Conservation (phyloP, 768 basidiomycete species). For the Dacryopinax primogenitus region DNA sequence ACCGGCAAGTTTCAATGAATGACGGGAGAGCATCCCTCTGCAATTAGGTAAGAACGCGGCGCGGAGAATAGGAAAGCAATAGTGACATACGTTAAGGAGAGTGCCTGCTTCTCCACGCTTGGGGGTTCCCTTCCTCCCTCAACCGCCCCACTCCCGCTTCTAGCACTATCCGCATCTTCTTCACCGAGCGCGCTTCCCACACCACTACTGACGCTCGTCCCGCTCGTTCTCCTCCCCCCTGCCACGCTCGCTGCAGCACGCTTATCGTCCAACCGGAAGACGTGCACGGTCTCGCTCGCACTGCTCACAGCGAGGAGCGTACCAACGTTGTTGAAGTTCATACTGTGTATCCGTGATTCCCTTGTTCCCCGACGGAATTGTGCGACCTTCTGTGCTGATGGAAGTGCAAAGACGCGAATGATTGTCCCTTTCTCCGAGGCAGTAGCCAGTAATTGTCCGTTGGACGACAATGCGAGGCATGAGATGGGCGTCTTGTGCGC, state of each 20-base stretch:
- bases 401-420: conserved; percentile 85
- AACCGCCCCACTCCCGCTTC: conserved; percentile 39
- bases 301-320: conserved; percentile 80
- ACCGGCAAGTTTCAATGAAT: neutral
- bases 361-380: conserved; percentile 88
- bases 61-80: too few relatives aligned
- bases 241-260: conserved; percentile 22
- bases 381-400: conserved; percentile 83
- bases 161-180: conserved; percentile 33
- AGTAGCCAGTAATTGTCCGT: conserved; percentile 84
- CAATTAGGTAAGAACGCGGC: too few relatives aligned
- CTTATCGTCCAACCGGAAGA: conserved; percentile 63
- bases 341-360: conserved; percentile 71
- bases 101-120: neutral
- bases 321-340: conserved; percentile 71
- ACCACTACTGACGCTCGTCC: too few relatives aligned
- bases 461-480: conserved; percentile 67
- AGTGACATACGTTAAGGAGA: neutral
- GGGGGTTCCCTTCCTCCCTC: conserved; percentile 18
- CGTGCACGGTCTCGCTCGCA: conserved; percentile 90
- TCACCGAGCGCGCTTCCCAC: conserved; percentile 38
- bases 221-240: conserved; percentile 12
- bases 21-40: conserved; percentile 11
- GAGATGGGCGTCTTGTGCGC: conserved; percentile 94
- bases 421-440: conserved; percentile 93